A percentile compares a stretch with the other conserved stretches of the same genome.
Evolutionary conservation across 371 early-diverging fungal genomes (phyloP).

Genomic region (Mucor lusitanicus): DNA sequence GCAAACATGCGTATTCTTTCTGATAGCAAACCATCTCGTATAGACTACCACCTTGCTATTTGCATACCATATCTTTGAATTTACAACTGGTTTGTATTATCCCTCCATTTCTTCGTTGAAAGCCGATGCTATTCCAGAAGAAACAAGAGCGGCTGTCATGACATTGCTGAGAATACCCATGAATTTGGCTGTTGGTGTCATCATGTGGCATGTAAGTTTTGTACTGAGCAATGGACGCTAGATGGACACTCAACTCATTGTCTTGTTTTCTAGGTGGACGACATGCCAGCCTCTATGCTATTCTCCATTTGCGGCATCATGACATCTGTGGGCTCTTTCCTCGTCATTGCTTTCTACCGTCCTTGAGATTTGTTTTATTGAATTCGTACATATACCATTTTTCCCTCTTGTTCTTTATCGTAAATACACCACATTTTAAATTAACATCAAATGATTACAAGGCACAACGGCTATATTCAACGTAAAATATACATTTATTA

Average conservation of each 20-base stretch:
- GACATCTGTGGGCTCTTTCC: constrained; percentile 19
- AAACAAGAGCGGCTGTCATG: constrained; percentile 75
- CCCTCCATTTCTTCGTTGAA: constrained; percentile 71
- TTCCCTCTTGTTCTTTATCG: background rate
- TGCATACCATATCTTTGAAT: constrained; percentile 62
- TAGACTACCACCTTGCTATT: constrained; percentile 18
- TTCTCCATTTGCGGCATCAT: constrained; percentile 29
- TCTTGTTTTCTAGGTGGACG: constrained; percentile 13
- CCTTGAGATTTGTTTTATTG: background rate
- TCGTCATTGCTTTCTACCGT: constrained; percentile 22
- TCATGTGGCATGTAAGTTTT: constrained; percentile 60
- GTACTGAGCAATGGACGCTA: too few relatives aligned
- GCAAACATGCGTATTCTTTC: background rate
- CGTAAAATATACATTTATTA: background rate
- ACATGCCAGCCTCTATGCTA: constrained; percentile 16
- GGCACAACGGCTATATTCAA: background rate
- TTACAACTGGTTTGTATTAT: constrained; percentile 77
- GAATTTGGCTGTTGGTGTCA: constrained; percentile 73
- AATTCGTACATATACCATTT: background rate
- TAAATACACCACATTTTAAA: background rate
- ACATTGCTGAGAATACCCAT: constrained; percentile 76
- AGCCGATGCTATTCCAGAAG: constrained; percentile 72
- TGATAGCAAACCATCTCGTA: background rate
- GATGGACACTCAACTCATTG: background rate
- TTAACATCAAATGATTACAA: background rate